Conservation (phyloP, 2,329 filamentous ascomycete species). For the Xylaria sp. region DNA sequence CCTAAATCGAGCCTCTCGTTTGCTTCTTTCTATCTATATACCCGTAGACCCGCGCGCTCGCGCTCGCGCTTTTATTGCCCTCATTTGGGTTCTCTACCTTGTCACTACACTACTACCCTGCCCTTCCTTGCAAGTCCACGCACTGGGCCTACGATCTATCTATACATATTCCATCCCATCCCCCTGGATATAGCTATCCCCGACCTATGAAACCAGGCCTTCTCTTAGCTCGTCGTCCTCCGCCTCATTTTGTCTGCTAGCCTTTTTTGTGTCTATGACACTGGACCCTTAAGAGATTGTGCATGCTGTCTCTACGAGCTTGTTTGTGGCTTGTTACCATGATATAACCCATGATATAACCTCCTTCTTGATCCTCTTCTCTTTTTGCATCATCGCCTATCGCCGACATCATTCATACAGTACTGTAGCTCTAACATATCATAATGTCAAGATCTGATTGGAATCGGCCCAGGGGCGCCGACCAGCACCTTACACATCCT, state of each 20-base stretch:
- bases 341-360: slow-evolving; percentile 22
- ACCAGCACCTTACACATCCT: slow-evolving; percentile 40
- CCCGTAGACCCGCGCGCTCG: slow-evolving; percentile 24
- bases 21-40: slow-evolving; percentile 15
- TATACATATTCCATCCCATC: slow-evolving; percentile 17
- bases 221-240: slow-evolving; percentile 13
- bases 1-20: slow-evolving; percentile 30
- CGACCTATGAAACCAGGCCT: slow-evolving; percentile 24
- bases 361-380: slow-evolving; percentile 24
- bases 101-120: slow-evolving; percentile 13
- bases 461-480: slow-evolving; percentile 34
- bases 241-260: slow-evolving; percentile 10
- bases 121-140: slow-evolving; percentile 23
- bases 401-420: neutral
- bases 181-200: slow-evolving; percentile 30
- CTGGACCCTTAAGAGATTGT: slow-evolving; percentile 1
- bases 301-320: slow-evolving; percentile 16
- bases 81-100: slow-evolving; percentile 11
- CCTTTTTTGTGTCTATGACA: neutral
- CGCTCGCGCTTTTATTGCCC: slow-evolving; percentile 29
- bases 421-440: slow-evolving; percentile 42
- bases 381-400: slow-evolving; percentile 8
- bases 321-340: slow-evolving; percentile 16
- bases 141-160: neutral
- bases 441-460: slow-evolving; percentile 46